Conservation (phyloP, 2,329 filamentous ascomycete genomes). For the Basipetospora chlamydospora region DNA sequence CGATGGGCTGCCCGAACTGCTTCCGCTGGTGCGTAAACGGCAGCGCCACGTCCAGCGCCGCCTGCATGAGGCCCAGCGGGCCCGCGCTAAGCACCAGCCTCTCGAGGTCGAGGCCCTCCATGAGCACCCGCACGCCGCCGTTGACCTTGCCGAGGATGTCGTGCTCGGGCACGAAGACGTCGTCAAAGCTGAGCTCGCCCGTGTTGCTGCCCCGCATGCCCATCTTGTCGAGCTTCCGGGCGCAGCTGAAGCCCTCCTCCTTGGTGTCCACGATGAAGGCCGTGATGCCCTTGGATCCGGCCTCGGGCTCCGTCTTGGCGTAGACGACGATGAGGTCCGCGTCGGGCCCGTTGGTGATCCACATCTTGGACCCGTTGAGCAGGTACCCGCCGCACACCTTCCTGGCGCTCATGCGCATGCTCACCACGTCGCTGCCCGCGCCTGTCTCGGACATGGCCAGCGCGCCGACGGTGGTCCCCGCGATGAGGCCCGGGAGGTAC, state of each 20-base stretch:
- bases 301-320: conserved; percentile 75
- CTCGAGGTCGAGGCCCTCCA: conserved; percentile 93
- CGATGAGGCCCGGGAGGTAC: conserved; percentile 68
- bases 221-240: conserved; percentile 90
- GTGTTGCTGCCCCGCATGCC: conserved; percentile 97
- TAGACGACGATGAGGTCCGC: conserved; percentile 93
- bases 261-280: conserved; percentile 76
- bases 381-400: conserved; percentile 72
- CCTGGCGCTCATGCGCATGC: conserved; percentile 79
- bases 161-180: conserved; percentile 73
- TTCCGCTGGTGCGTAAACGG: conserved; percentile 81
- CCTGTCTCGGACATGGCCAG: conserved; percentile 92
- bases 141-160: conserved; percentile 71
- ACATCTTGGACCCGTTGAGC: conserved; percentile 92
- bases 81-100: conserved; percentile 82
- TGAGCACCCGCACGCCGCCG: conserved; percentile 75
- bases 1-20: conserved; percentile 79
- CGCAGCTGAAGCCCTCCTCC: conserved; percentile 63
- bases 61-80: conserved; percentile 89
- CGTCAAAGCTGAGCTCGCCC: conserved; percentile 81
- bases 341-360: conserved; percentile 97
- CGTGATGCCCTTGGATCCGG: conserved; percentile 79
- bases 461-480: conserved; percentile 68
- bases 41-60: conserved; percentile 67
- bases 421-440: conserved; percentile 84